phyloP scores from a whole-genome alignment of 805 yeast genomes.

The Debaryomyces maramus region DNA sequence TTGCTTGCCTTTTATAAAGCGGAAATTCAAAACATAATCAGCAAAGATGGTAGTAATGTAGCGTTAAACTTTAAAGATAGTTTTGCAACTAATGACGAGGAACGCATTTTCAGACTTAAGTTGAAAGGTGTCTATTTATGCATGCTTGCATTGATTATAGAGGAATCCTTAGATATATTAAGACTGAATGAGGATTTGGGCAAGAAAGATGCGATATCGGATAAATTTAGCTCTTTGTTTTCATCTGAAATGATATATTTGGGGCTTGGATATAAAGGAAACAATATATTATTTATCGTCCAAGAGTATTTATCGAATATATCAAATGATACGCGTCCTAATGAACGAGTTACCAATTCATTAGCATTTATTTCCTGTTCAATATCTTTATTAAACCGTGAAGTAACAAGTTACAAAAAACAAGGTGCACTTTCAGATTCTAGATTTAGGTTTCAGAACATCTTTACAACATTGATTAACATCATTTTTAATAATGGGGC shows the following conservation, averaged over 20 bases:
- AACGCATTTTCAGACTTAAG: slow-evolving; percentile 15
- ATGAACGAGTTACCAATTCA: slow-evolving; percentile 5
- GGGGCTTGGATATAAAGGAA: slow-evolving; percentile 17
- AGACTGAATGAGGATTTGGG: slow-evolving; percentile 9
- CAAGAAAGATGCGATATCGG: slow-evolving; percentile 9
- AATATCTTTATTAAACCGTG: slow-evolving; percentile 25
- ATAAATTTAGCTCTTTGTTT: slow-evolving; percentile 20
- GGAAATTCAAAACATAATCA: slow-evolving; percentile 22
- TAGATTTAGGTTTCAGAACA: slow-evolving; percentile 15
- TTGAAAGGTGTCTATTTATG: slow-evolving; percentile 28
- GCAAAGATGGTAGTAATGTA: slow-evolving; percentile 13
- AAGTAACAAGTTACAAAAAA: slow-evolving; percentile 18
- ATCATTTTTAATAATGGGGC: slow-evolving; percentile 12
- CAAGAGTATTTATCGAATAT: slow-evolving; percentile 12
- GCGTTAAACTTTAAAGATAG: slow-evolving; percentile 6
- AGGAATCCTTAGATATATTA: slow-evolving; percentile 28
- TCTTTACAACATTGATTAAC: slow-evolving; percentile 22
- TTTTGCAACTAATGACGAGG: slow-evolving; percentile 12
- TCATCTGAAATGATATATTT: slow-evolving; percentile 21
- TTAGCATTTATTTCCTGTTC: slow-evolving; percentile 18
- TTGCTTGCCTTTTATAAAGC: slow-evolving; percentile 25
- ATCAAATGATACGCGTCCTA: neutral
- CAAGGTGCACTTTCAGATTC: slow-evolving; percentile 15
- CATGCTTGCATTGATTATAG: slow-evolving; percentile 31
- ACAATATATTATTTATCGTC: slow-evolving; percentile 11